Evolutionary conservation across 106 monocot species (phyloP).

Genomic region (Agapanthus africanus): DNA sequence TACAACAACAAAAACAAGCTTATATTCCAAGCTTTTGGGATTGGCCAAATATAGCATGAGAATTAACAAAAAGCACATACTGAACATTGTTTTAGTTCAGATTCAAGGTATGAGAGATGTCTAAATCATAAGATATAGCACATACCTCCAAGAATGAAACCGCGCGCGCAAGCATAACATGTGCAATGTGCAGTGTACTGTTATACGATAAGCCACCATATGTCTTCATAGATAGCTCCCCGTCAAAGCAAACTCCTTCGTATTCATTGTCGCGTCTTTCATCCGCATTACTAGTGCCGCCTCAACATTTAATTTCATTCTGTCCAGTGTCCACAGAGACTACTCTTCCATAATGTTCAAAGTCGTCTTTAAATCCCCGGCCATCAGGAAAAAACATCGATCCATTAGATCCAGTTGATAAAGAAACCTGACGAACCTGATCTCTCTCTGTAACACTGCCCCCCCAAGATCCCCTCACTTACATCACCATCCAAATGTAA

Average conservation of each 20-base stretch:
- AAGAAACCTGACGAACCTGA: constrained; percentile 6
- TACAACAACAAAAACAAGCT: too few species aligned
- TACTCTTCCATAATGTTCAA: background rate
- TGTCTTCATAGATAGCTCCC: too few species aligned
- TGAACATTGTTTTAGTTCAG: background rate
- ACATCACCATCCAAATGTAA: background rate
- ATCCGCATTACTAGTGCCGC: too few species aligned
- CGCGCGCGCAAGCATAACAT: background rate
- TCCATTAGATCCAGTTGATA: background rate
- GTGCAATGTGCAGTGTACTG: background rate
- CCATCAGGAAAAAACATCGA: background rate
- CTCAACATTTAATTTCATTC: background rate
- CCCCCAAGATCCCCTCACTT: background rate
- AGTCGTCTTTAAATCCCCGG: background rate
- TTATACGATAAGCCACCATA: background rate
- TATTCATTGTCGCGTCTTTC: background rate
- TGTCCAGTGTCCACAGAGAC: background rate
- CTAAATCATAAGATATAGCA: background rate
- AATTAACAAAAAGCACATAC: background rate
- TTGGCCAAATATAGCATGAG: too few species aligned
- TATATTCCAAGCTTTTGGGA: too few species aligned
- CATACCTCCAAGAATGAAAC: constrained; percentile 7
- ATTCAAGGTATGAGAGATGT: background rate
- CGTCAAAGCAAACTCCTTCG: background rate
- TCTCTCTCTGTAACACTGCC: constrained; percentile 3